Evolutionary conservation across 768 basidiomycete genomes (phyloP).

Genomic region (Cystobasidium onofrii): DNA sequence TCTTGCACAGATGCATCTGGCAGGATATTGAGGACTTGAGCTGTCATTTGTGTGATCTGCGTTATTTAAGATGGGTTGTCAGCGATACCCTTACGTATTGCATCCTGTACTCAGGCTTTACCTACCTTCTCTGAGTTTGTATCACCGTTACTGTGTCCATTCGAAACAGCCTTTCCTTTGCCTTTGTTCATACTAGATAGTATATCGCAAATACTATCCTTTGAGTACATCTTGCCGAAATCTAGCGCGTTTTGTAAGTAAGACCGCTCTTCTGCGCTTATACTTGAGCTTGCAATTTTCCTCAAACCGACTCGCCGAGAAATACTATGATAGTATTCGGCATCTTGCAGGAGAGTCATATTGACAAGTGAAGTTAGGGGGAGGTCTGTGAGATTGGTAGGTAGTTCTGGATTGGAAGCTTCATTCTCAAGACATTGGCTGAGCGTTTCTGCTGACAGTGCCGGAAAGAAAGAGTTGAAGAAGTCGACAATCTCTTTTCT

Average conservation of each 20-base stretch:
- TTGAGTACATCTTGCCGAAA: background rate
- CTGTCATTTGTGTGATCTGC: background rate
- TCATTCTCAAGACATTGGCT: background rate
- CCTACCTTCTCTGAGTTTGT: background rate
- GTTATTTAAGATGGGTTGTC: background rate
- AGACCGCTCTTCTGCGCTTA: background rate
- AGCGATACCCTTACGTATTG: background rate
- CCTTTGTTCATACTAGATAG: background rate
- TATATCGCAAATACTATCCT: background rate
- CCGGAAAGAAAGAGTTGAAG: background rate
- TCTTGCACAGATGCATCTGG: slow-evolving; percentile 8
- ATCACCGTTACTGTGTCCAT: background rate
- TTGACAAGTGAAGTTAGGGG: slow-evolving; percentile 11
- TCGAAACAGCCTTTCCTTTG: background rate
- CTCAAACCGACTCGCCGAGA: background rate
- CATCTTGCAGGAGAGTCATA: slow-evolving; percentile 4
- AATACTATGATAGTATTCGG: background rate
- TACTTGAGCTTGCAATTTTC: background rate
- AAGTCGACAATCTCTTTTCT: background rate
- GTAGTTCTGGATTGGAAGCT: background rate
- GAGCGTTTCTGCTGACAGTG: background rate
- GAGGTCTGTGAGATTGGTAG: background rate
- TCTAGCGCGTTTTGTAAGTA: background rate
- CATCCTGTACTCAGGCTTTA: background rate
- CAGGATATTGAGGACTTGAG: background rate